Evolutionary conservation across 371 early-diverging fungal genomes (phyloP), one percentile per base, ranked within the genome.

Genomic region (Saksenaea oblongispora): DNA sequence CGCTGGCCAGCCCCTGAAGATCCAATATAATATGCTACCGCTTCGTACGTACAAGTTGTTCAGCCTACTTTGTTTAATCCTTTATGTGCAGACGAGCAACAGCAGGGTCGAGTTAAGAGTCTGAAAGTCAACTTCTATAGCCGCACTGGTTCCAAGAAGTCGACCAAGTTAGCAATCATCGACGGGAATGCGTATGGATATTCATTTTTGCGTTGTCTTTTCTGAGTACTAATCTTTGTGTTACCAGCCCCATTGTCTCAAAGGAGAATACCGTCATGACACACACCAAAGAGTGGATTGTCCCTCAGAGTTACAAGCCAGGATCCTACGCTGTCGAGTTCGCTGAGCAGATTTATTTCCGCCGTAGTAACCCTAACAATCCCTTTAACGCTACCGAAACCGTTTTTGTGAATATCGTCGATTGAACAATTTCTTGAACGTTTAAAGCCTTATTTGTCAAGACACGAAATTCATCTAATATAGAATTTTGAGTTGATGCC

Each of bases 271-370:
- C 75, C 59, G 77, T 68, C 44, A 70, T 73, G 24, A 77, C 78
- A 14, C 72, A 80, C 55, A 73, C 65, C 58, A 73, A 69, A 55
- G 37, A 58, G n/a, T 86, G 84, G 83, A 83, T 76, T 3, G 70
- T 86, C 36, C 86, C 86, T 51, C 69, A 70, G 10, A 63, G 78
- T 31, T 77, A 76, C 57, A 74, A 79, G 56, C 82, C 86, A 35
- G 86, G 86, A 44, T 80, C 83, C 18, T 86, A 86, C 60, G 84
- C 84, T 14, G 56, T 80, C 55, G 78, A 80, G 36, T 79, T 79
- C 56, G 63, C 65, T 24, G 75, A 78, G 61, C 9, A 51, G 22
- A 72, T 74, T 28, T 76, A 79, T 56, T 65, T 76, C 56, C 76
- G 79, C 63, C 70, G 78, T 51, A 66, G 67, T n/a, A n/a, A n/a